Percentiles rank a stretch among this genome's conserved stretches.
Evolutionary conservation across 1,284 basidiomycete genomes (phyloP).

Genomic region (Heterobasidion parviporum): DNA sequence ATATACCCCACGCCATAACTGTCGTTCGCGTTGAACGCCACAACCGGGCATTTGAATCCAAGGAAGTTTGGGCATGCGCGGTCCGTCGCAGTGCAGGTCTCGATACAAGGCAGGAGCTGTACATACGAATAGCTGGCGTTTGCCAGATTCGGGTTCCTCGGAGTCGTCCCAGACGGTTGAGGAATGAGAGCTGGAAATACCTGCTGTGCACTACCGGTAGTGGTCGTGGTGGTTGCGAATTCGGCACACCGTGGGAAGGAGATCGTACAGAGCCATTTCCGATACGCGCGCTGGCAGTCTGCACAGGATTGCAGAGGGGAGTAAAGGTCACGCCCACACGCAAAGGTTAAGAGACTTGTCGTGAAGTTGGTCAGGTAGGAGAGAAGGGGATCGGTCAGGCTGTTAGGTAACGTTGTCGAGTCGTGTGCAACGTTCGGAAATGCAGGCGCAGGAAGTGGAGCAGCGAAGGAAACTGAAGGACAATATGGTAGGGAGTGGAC

Average conservation of each 20-base stretch:
- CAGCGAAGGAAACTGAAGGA: slow-evolving; percentile 62
- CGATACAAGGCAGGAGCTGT: slow-evolving; percentile 70
- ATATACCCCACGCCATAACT: slow-evolving; percentile 76
- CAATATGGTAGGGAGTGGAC: slow-evolving; percentile 69
- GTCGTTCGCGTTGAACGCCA: slow-evolving; percentile 50
- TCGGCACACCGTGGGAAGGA: slow-evolving; percentile 70
- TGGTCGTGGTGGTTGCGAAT: slow-evolving; percentile 22
- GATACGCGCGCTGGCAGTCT: slow-evolving; percentile 70
- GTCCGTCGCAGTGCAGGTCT: slow-evolving; percentile 67
- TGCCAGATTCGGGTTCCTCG: slow-evolving; percentile 41
- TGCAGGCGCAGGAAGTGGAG: slow-evolving; percentile 49
- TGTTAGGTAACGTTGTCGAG: slow-evolving; percentile 40
- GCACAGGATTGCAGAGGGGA: slow-evolving; percentile 71
- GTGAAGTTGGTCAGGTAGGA: slow-evolving; percentile 69
- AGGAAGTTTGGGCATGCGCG: slow-evolving; percentile 71
- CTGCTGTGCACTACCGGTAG: slow-evolving; percentile 20
- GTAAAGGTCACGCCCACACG: slow-evolving; percentile 78
- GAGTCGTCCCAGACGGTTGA: slow-evolving; percentile 26
- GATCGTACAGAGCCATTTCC: slow-evolving; percentile 71
- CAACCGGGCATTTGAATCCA: slow-evolving; percentile 63
- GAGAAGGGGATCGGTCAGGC: slow-evolving; percentile 41
- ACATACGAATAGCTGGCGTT: slow-evolving; percentile 30
- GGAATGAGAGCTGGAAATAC: slow-evolving; percentile 35
- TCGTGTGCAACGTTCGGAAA: slow-evolving; percentile 37
- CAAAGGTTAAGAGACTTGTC: slow-evolving; percentile 56